A percentile compares a stretch with the other conserved stretches of the same genome.
phyloP scores from a whole-genome alignment of 345 rosid genomes.

The Ceriops tagal region DNA sequence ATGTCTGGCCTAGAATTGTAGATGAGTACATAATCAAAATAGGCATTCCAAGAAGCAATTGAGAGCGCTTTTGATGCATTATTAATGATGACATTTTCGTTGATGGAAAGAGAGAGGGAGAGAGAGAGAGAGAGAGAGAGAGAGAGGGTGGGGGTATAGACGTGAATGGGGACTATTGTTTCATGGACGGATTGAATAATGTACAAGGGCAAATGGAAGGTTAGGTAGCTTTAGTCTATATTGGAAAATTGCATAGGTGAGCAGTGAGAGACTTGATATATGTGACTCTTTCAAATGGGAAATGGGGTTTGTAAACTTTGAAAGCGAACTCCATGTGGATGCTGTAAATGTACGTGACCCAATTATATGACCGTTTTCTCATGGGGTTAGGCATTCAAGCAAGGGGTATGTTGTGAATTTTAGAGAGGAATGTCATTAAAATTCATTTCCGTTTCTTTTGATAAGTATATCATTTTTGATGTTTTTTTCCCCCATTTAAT shows the following conservation, averaged over 20 bases:
- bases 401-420: neutral
- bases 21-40: constrained; percentile 14
- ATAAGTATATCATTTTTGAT: no score
- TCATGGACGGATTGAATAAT: no score
- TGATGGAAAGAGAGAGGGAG: neutral
- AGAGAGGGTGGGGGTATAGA: neutral
- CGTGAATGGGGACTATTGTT: neutral
- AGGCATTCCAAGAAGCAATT: neutral
- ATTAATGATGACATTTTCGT: no score
- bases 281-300: constrained; percentile 20
- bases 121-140: neutral
- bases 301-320: constrained; percentile 5
- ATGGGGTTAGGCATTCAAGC: neutral
- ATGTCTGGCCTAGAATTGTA: constrained; percentile 20
- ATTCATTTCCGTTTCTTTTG: no score
- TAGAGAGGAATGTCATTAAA: neutral
- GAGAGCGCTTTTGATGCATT: neutral
- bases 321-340: constrained; percentile 41
- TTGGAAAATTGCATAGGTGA: neutral
- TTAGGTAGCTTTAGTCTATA: constrained; percentile 11
- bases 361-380: neutral
- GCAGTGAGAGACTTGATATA: neutral
- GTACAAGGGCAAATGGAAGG: neutral
- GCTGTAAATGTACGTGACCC: constrained; percentile 32
- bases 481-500: no score